phyloP scores from a whole-genome alignment of 345 rosid genomes.

The Erucastrum elatum region DNA sequence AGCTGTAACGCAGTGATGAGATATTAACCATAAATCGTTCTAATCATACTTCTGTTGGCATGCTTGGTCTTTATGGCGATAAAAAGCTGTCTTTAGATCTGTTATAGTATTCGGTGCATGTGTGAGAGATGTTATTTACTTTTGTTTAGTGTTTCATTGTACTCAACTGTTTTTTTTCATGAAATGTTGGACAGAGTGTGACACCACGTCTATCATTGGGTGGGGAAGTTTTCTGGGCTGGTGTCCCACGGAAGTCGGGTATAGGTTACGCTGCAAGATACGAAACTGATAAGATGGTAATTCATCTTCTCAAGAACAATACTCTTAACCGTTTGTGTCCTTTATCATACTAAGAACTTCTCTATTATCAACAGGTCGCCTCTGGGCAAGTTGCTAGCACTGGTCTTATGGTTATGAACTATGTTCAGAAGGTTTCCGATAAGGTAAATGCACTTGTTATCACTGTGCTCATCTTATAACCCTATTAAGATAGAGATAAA shows the following conservation, averaged over 20 bases:
- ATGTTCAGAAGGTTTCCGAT: slow-evolving; percentile 94
- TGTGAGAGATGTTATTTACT: background rate
- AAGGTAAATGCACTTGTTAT: slow-evolving; percentile 54
- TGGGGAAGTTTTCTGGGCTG: slow-evolving; percentile 96
- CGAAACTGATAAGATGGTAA: slow-evolving; percentile 92
- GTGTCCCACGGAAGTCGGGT: slow-evolving; percentile 95
- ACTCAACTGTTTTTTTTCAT: background rate
- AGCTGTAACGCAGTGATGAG: slow-evolving; percentile 3
- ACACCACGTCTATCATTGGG: slow-evolving; percentile 75
- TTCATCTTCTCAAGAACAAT: slow-evolving; percentile 5
- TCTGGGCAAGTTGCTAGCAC: slow-evolving; percentile 96
- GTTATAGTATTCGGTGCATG: background rate
- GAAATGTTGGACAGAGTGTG: slow-evolving; percentile 62
- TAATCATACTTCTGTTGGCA: slow-evolving; percentile 9
- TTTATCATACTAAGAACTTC: background rate
- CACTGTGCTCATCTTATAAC: background rate
- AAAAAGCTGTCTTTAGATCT: background rate
- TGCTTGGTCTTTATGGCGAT: slow-evolving; percentile 8
- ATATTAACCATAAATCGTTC: background rate
- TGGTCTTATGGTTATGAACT: slow-evolving; percentile 78
- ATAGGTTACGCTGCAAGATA: slow-evolving; percentile 93
- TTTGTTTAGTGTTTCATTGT: background rate
- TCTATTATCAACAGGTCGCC: slow-evolving; percentile 55
- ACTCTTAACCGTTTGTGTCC: background rate
- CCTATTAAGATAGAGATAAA: background rate